These are phyloP conservation scores for Penstemon davidsonii DNA, from an alignment of 257 asterid genomes.

Conservation along the genomic window DNA sequence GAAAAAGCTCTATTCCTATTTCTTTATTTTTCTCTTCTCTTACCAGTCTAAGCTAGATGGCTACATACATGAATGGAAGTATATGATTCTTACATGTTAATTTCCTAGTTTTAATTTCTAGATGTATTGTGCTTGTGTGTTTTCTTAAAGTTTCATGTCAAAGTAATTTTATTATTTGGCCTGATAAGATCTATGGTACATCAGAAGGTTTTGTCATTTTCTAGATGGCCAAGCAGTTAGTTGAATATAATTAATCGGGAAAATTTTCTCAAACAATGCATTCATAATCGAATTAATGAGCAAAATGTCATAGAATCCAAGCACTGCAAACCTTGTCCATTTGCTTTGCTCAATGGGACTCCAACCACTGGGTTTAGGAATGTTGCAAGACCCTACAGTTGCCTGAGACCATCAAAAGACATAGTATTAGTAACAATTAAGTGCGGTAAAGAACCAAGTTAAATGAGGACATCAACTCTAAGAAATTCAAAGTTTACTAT, in stretches of 20 bases:
- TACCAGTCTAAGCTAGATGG: no score
- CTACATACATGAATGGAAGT: no score
- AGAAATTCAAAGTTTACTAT: neutral
- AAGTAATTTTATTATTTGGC: no score
- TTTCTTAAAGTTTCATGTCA: no score
- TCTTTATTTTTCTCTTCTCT: no score
- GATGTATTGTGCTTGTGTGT: no score
- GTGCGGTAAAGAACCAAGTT: conserved; percentile 3
- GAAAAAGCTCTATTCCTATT: no score
- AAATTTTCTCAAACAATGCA: conserved; percentile 13
- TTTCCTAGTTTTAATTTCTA: no score
- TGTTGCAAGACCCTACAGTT: conserved; percentile 84
- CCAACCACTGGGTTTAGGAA: conserved; percentile 95
- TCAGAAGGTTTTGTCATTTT: no score
- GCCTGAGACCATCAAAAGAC: conserved; percentile 63
- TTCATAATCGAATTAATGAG: conserved; percentile 19
- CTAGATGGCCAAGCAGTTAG: conserved; percentile 13
- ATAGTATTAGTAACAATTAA: conserved; percentile 7
- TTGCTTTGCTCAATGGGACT: conserved; percentile 93
- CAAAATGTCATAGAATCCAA: conserved; percentile 21
- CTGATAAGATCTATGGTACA: no score
- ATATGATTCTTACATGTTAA: no score
- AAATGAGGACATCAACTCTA: neutral
- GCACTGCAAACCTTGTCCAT: conserved; percentile 78
- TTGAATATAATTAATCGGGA: conserved; percentile 15